Evolutionary conservation across 805 yeast species (phyloP).

Genomic region (Ogataea pignaliae): DNA sequence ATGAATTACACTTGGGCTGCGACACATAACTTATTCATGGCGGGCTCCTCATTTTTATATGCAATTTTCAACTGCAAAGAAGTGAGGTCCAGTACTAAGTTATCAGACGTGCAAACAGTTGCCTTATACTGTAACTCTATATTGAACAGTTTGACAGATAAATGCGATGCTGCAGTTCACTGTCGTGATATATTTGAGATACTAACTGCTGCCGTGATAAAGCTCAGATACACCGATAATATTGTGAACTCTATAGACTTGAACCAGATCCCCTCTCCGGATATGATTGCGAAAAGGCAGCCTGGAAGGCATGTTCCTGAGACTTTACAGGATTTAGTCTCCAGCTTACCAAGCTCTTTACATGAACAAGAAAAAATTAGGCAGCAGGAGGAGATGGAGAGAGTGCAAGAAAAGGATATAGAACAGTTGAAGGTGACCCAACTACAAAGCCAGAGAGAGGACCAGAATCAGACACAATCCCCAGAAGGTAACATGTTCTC

Average conservation of each 20-base stretch:
- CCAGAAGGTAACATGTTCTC: slow-evolving; percentile 7
- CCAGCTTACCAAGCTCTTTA: slow-evolving; percentile 26
- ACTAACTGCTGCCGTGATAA: slow-evolving; percentile 64
- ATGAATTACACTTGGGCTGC: slow-evolving; percentile 93
- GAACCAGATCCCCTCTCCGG: slow-evolving; percentile 24
- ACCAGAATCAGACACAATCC: background rate
- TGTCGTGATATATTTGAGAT: slow-evolving; percentile 72
- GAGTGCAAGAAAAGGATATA: background rate
- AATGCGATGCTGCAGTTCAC: slow-evolving; percentile 73
- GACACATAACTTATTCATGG: slow-evolving; percentile 82
- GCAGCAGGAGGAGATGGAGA: background rate
- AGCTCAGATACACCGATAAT: slow-evolving; percentile 44
- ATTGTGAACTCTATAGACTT: slow-evolving; percentile 23
- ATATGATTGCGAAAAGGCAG: slow-evolving; percentile 26
- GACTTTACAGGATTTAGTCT: slow-evolving; percentile 36
- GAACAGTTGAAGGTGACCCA: background rate
- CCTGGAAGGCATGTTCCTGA: slow-evolving; percentile 35
- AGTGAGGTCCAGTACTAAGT: slow-evolving; percentile 40
- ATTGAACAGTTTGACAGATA: slow-evolving; percentile 54
- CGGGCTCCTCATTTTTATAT: slow-evolving; percentile 80
- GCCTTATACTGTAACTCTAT: slow-evolving; percentile 50
- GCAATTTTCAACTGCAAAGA: slow-evolving; percentile 67
- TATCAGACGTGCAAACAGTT: slow-evolving; percentile 47
- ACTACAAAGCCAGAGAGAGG: background rate
- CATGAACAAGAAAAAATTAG: slow-evolving; percentile 8